Percentiles rank a stretch among this genome's conserved stretches.
These are phyloP conservation scores for Camptophora hylomeconis DNA, from an alignment of 2,329 filamentous ascomycete species.

Conservation along the genomic window DNA sequence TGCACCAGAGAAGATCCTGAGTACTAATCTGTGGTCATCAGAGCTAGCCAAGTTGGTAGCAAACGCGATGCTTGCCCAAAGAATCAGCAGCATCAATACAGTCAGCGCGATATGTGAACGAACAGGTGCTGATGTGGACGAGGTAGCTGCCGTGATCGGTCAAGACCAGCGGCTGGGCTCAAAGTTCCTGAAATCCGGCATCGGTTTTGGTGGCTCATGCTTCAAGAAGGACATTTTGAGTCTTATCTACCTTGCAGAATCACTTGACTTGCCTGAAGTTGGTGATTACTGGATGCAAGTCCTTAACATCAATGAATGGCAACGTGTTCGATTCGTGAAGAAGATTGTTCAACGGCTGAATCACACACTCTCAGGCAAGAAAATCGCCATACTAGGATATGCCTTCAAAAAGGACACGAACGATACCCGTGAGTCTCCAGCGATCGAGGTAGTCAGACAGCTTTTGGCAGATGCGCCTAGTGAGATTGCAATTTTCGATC, in stretches of 20 bases:
- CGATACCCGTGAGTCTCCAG: constrained; percentile 59
- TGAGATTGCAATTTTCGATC: constrained; percentile 57
- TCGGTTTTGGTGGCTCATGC: constrained; percentile 69
- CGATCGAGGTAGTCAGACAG: constrained; percentile 53
- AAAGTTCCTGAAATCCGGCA: constrained; percentile 59
- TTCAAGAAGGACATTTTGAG: constrained; percentile 71
- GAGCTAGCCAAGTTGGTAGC: constrained; percentile 68
- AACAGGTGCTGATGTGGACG: constrained; percentile 62
- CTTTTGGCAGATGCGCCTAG: constrained; percentile 51
- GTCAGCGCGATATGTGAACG: constrained; percentile 69
- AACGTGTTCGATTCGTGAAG: constrained; percentile 54
- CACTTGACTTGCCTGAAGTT: constrained; percentile 55
- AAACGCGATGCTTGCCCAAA: constrained; percentile 68
- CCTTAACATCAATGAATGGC: constrained; percentile 64
- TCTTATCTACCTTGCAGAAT: constrained; percentile 60
- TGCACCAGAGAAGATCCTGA: constrained; percentile 51
- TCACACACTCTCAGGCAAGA: constrained; percentile 57
- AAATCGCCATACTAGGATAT: constrained; percentile 59
- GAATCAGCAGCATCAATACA: constrained; percentile 69
- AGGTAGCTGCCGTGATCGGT: constrained; percentile 55
- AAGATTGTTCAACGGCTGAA: constrained; percentile 55
- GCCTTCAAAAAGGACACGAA: constrained; percentile 71
- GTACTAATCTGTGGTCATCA: constrained; percentile 63
- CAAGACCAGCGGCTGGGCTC: constrained; percentile 59
- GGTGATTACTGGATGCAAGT: constrained; percentile 64